Evolutionary conservation across 78 protist species (phyloP), one percentile per base, ranked within the genome.

Genomic region (Guillardia theta): DNA sequence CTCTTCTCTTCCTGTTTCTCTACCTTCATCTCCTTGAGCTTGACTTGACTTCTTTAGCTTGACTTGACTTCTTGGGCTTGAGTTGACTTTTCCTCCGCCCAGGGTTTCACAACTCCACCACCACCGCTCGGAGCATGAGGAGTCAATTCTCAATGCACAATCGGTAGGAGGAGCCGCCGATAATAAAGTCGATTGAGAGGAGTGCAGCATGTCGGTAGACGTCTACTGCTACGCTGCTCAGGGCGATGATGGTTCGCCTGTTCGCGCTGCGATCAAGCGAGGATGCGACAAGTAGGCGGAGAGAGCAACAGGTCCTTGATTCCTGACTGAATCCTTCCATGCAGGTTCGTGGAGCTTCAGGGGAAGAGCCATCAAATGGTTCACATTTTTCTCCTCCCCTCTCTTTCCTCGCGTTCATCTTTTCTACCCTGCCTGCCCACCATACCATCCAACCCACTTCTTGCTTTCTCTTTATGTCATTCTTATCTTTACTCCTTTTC

Each of bases 121-220:
- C 90, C 50, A 78, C 90, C 18, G 90, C 90, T 1, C 90, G 90
- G 53, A 44, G 43, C 50, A 78, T 78, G 90, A 46, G 90, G 53
- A 24, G 43, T 36, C 90, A 78, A 50, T 78, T 24, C 90, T 10
- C 33, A 46, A 18, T 78, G 48, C 90, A 78, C 90, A 43, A 78
- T 48, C 18, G 90, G 70, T 6, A 6, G 39, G 39, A 3, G 1
- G 39, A 8, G 39, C 2, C 6, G 39, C 70, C 70, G 15, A 50
- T 15, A 15, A 10, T 15, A n/a, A n/a, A n/a, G n/a, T n/a, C n/a
- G n/a, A n/a, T n/a, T n/a, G 70, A 0, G 4, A 30, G 4, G 70
- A 8, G 70, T 30, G 70, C 70, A 58, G 70, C 39, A 58, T 58
- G 70, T 78, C 19, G 21, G 21, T 78, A 43, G 43, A 78, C 53